Base-by-base conservation (phyloP, 2,329 filamentous ascomycete species). In the Fusarium xylarioides region DNA sequence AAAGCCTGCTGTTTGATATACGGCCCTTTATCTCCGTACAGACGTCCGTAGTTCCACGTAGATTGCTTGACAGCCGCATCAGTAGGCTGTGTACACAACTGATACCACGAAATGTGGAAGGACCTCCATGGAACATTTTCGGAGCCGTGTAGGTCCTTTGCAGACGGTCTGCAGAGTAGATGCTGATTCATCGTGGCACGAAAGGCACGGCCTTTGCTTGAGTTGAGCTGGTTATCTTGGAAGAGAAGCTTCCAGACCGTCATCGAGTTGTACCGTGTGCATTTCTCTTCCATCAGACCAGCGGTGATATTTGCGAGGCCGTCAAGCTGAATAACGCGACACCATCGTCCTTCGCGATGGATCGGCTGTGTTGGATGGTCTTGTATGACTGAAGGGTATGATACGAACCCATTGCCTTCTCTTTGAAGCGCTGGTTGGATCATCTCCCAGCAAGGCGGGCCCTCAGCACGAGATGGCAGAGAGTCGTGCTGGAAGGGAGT, bases 81-180 rank as follows among this genome's bases (percentile, higher is more conserved):
- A 2, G 30, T 37, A 11, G 62, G 55, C 23, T 38, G 21, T 4
- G 37, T 40, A 7, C 61, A 64, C 2, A 64, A 21, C 14, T 62
- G 55, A 14, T 64, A 52, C 61, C 61, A 64, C 4, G 37, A 64
- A 11, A 64, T 35, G 10, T 64, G 55, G 16, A 64, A 62, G 16
- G 38, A 40, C 12, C 44, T 62, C 30, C 37, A 52, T 3, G 26
- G n/a, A 5, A 30, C 37, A 18, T 19, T 50, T 30, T 37, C 32
- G 5, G 35, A 40, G 21, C 28, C 35, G 18, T 40, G 37, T 0
- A 42, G 11, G 11, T 19, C 30, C 7, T 38, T 61, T 34, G 35
- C 30, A 14, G 55, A 49, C 2, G 61, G 34, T 5, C 32, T 59
- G 6, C 44, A 64, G 21, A 64, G 47, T 2, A 64, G 38, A 42